These are phyloP conservation scores for Monilinia aucupariae DNA, from an alignment of 2,329 filamentous ascomycete species.

Conservation along the genomic window DNA sequence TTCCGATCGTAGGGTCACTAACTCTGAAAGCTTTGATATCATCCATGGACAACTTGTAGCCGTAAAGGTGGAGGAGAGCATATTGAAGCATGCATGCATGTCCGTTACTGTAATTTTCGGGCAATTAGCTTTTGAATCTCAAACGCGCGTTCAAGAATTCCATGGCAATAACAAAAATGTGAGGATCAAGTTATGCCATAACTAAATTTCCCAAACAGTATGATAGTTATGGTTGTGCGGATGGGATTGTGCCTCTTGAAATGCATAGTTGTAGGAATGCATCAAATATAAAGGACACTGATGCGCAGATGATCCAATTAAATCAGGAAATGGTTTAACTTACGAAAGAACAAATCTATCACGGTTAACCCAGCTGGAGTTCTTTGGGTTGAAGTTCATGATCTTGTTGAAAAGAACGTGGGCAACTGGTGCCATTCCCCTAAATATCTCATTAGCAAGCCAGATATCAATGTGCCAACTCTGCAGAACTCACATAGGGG, in stretches of 20 bases:
- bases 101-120: conserved; percentile 64
- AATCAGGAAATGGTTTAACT: conserved; percentile 41
- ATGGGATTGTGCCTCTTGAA: neutral
- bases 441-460: conserved; percentile 31
- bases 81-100: conserved; percentile 99
- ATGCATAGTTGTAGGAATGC: neutral
- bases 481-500: conserved; percentile 69
- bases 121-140: conserved; percentile 5
- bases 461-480: neutral
- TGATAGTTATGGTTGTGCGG: neutral
- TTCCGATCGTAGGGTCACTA: conserved; percentile 38
- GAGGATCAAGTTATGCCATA: neutral
- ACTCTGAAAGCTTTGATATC: conserved; percentile 96
- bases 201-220: neutral
- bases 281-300: neutral
- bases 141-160: neutral
- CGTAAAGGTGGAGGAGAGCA: conserved; percentile 93
- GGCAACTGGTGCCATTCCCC: conserved; percentile 84
- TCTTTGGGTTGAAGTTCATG: conserved; percentile 99
- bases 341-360: conserved; percentile 99
- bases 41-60: conserved; percentile 79
- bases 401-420: conserved; percentile 99
- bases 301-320: neutral
- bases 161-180: neutral
- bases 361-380: conserved; percentile 93